Evolutionary conservation across 139 green algal species (phyloP).

Genomic region (Deuterostichococcus epilithicus): DNA sequence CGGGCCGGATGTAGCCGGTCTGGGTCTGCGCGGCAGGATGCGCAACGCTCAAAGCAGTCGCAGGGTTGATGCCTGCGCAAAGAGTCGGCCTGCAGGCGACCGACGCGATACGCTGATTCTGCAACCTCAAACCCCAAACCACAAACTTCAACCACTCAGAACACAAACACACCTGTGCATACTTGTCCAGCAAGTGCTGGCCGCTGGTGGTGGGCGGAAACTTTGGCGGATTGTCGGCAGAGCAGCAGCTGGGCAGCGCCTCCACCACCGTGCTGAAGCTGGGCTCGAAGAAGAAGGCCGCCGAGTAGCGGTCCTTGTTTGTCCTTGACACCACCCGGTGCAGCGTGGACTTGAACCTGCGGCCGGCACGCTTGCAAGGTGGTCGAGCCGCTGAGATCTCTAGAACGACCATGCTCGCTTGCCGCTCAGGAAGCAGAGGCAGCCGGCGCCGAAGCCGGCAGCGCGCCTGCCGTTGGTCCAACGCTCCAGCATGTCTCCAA

Average conservation of each 20-base stretch:
- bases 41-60: too few relatives aligned
- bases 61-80: too few relatives aligned
- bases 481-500: constrained; percentile 91
- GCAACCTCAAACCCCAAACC: too few relatives aligned
- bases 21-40: background rate
- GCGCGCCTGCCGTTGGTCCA: constrained; percentile 53
- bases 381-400: too few relatives aligned
- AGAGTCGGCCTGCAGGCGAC: too few relatives aligned
- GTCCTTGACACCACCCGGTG: constrained; percentile 75
- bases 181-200: constrained; percentile 54
- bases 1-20: background rate
- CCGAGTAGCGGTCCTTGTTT: constrained; percentile 65
- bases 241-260: constrained; percentile 56
- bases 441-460: too few relatives aligned
- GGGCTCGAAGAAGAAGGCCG: constrained; percentile 77
- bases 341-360: constrained; percentile 67
- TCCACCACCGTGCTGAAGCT: constrained; percentile 35
- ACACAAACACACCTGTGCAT: too few relatives aligned
- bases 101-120: too few relatives aligned
- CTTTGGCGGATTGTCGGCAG: constrained; percentile 27
- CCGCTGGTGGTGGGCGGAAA: constrained; percentile 66
- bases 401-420: too few relatives aligned
- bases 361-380: constrained; percentile 30
- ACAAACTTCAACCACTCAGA: too few relatives aligned
- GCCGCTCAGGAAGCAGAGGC: too few relatives aligned